Base-by-base conservation (phyloP, 495 filamentous ascomycete genomes). In the Baudoinia panamericana region DNA sequence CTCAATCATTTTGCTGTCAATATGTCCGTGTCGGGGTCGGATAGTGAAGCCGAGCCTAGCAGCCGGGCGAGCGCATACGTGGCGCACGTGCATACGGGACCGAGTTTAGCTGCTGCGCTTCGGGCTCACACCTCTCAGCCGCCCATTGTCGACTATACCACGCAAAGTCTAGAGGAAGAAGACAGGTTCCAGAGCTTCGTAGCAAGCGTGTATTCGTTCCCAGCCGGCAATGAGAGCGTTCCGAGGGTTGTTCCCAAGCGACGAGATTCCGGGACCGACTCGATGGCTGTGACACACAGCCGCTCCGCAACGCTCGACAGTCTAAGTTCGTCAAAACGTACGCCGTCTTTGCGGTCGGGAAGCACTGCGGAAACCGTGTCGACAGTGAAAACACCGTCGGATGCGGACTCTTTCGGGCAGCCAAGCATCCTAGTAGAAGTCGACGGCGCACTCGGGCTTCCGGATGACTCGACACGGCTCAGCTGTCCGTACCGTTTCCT, bases 401-500 rank as follows among this genome's bases (percentile, higher is more conserved):
- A 37, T 8, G 22, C 34, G 2, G 34, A 26, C 20, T 24, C 19
- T 6, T 24, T 37, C n/a, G 8, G 15, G n/a, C 4, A 23, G 2
- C 4, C 15, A 4, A 11, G 6, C 2, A 24, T 4, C 3, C 20
- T 37, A n/a, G 34, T 24, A n/a, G 34, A 37, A 19, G 34, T 26
- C 8, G 22, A 37, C 4, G 34, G 22, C 11, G 31, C 15, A n/a
- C n/a, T n/a, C 10, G 34, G 12, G 11, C n/a, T 37, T 4, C 4
- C 23, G 7, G 13, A 23, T n/a, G 20, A 7, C 12, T 13, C 18
- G 15, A 15, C 34, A n/a, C 15, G 8, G 16, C 36, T 39, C 9
- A n/a, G 11, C 10, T 42, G 39, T 26, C 30, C 15, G 5, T 42
- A 42, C 17, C 17, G 18, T 18, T 16, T 46, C 27, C 43, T 46